phyloP scores from a whole-genome alignment of 139 green algal genomes.

The Chlorokybus atmophyticus region DNA sequence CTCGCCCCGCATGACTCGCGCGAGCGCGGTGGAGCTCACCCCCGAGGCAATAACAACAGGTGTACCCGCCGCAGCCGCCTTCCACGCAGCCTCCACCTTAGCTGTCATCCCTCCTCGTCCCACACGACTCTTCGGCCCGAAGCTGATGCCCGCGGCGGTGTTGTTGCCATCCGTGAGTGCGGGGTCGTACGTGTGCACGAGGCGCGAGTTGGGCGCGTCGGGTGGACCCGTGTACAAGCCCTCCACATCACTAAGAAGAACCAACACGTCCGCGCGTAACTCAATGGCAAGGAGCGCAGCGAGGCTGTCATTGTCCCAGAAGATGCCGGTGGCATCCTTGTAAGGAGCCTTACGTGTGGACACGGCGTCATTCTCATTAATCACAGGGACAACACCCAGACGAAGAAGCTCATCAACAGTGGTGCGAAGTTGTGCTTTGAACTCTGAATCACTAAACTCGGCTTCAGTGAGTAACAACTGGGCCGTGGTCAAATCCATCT shows the following conservation, averaged over 20 bases:
- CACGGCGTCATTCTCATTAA: slow-evolving; percentile 58
- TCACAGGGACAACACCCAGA: slow-evolving; percentile 43
- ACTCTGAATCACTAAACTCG: slow-evolving; percentile 36
- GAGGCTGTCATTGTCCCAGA: slow-evolving; percentile 52
- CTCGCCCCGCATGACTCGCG: slow-evolving; percentile 31
- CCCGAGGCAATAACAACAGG: slow-evolving; percentile 42
- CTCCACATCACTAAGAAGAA: slow-evolving; percentile 48
- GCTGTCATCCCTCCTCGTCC: slow-evolving; percentile 44
- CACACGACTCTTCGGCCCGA: slow-evolving; percentile 31
- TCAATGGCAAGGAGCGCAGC: slow-evolving; percentile 42
- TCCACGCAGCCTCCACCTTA: slow-evolving; percentile 44
- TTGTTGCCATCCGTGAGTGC: too few relatives aligned
- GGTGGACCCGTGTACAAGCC: slow-evolving; percentile 42
- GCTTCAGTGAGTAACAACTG: slow-evolving; percentile 42
- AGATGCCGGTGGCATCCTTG: slow-evolving; percentile 21
- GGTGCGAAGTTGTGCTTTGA: slow-evolving; percentile 21
- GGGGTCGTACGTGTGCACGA: slow-evolving; percentile 36
- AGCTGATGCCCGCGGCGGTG: too few relatives aligned
- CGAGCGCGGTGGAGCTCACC: slow-evolving; percentile 20
- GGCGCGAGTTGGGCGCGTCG: slow-evolving; percentile 23
- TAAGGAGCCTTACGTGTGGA: slow-evolving; percentile 18
- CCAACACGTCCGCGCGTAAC: slow-evolving; percentile 41
- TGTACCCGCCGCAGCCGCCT: slow-evolving; percentile 27
- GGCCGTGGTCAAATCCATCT: slow-evolving; percentile 35
- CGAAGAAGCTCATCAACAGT: slow-evolving; percentile 38